Evolutionary conservation across 305 asterid genomes (phyloP), one percentile per base, ranked within the genome.

Genomic region (Andrographis paniculata): DNA sequence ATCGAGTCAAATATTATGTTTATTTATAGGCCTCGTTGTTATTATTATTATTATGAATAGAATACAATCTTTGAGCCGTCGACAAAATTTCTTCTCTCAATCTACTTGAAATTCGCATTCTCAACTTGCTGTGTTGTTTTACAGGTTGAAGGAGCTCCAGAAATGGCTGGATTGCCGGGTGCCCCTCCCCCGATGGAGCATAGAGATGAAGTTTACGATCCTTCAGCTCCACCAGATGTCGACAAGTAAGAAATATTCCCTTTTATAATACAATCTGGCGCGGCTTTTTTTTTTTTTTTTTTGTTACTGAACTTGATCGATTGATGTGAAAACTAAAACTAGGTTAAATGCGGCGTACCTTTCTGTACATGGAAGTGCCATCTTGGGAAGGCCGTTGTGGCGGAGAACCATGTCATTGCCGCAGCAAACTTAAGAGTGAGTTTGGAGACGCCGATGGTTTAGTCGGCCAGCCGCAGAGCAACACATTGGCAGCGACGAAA

Each of bases 191-290:
- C 74, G n/a, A 40, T 67, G 57, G 95, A 91, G 62, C 94, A 73
- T 23, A 62, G 80, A 17, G 95, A 91, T 46, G 96, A 82, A 59
- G 52, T 59, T 22, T 71, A 68, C 28, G 95, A 86, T 70, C 96
- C 96, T 55, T 64, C 83, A 84, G 86, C 87, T 24, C 47, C 83
- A 52, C 95, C 94, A 1, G 86, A 78, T 19, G 95, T 85, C 45
- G 86, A 86, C 82, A 81, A 81, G 95, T 83, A 83, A 60, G 48
- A n/a, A n/a, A n/a, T n/a, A n/a, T n/a, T n/a, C n/a, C n/a, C n/a
- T n/a, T n/a, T n/a, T n/a, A n/a, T n/a, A n/a, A n/a, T n/a, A n/a
- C n/a, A n/a, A n/a, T n/a, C n/a, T n/a, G n/a, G n/a, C n/a, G n/a
- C n/a, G n/a, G n/a, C 46, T 3, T 1, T 38, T 43, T 24, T 21